Evolutionary conservation across 2,329 filamentous ascomycete species (phyloP).

Genomic region (Aspergillus versicolor): DNA sequence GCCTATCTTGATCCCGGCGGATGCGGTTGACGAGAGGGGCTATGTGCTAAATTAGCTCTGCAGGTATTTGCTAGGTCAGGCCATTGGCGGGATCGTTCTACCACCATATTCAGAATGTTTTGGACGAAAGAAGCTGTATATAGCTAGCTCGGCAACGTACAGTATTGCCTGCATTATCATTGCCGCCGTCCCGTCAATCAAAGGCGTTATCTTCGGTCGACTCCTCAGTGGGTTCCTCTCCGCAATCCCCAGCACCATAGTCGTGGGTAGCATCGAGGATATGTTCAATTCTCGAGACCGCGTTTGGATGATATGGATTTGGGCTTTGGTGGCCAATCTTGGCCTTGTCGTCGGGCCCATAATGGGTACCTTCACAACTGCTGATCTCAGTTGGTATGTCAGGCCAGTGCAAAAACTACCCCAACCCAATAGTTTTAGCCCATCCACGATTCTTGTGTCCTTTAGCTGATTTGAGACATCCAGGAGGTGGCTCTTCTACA

Average conservation of each 20-base stretch:
- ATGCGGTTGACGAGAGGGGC: not conserved
- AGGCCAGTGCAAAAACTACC: not conserved
- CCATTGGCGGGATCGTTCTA: slow-evolving; percentile 33
- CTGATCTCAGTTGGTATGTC: slow-evolving; percentile 37
- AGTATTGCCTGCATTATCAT: slow-evolving; percentile 38
- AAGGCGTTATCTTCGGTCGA: slow-evolving; percentile 42
- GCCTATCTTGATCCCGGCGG: not conserved
- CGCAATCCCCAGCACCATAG: slow-evolving; percentile 49
- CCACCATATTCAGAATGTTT: slow-evolving; percentile 41
- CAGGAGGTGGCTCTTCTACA: slow-evolving; percentile 49
- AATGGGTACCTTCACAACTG: slow-evolving; percentile 43
- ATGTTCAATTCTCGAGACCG: slow-evolving; percentile 48
- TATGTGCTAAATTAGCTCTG: not conserved
- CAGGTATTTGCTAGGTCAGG: slow-evolving; percentile 38
- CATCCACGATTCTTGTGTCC: not conserved
- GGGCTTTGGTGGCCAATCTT: slow-evolving; percentile 45
- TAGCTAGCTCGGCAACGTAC: slow-evolving; percentile 30
- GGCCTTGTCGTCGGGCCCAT: slow-evolving; percentile 48
- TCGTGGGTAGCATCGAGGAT: slow-evolving; percentile 51
- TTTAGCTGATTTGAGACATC: not conserved
- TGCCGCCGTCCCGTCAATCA: slow-evolving; percentile 36
- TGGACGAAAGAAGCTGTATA: slow-evolving; percentile 38
- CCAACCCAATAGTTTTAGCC: not conserved
- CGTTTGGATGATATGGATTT: slow-evolving; percentile 49
- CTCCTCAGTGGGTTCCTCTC: slow-evolving; percentile 47